Evolutionary conservation across 2,329 filamentous ascomycete species (phyloP), one percentile per base, ranked within the genome.

Genomic region (Shiraia bambusicola): DNA sequence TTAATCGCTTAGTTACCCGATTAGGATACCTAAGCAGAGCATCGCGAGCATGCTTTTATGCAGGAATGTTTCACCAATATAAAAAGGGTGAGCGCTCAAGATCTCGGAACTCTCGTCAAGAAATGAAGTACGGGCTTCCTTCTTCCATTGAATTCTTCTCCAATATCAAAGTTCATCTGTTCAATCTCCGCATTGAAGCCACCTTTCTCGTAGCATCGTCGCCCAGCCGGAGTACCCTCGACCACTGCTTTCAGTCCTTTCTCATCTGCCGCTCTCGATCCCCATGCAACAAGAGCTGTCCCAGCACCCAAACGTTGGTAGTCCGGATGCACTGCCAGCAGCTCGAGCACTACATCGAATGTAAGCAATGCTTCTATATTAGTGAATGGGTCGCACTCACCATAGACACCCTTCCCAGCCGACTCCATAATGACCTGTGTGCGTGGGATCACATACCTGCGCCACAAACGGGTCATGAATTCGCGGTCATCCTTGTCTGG

Each of bases 241-340:
- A 52, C 40, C 6, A 52, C 39, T 5, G 49, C 49, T 36, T 42
- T 41, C 6, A 50, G 14, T 17, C 41, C 35, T 26, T 40, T 30
- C 17, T 42, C 43, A 41, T 56, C 52, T 3, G 52, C 52, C 12
- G 37, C 40, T 17, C 40, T 31, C 3, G 49, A 39, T 19, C 52
- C 52, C 49, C 47, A 53, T 13, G 36, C 37, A 7, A 53, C 47
- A 15, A 53, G 45, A 26, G 41, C 36, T 17, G 34, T 34, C 10
- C 52, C 52, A 10, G 47, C 52, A 25, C 52, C 52, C 12, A 46
- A 35, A 25, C 45, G 50, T 41, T 50, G 45, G 31, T 40, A 40
- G 11, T 37, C 29, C n/a, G 52, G 52, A 28, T 47, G 37, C 10
- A 52, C 48, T 26, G 48, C 50, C n/a, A 55, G 39, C 22, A 55